Base-by-base conservation (phyloP, 225 moss, liverwort and hornwort species). In the Rhytidiadelphus loreus region DNA sequence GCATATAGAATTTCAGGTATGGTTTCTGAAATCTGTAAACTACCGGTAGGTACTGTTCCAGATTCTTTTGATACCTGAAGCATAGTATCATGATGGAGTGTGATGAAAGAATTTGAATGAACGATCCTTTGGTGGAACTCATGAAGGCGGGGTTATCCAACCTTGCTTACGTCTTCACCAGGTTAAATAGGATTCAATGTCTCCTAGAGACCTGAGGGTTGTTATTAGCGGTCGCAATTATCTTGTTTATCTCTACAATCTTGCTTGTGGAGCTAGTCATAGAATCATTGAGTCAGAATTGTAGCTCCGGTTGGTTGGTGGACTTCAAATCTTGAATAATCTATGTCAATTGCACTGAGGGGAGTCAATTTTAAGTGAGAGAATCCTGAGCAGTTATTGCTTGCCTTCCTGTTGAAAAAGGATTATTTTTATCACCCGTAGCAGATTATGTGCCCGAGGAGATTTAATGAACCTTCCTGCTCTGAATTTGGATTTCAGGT, bases 1-100 rank as follows among this genome's bases (percentile, higher is more conserved):
- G 91, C 98, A 99, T 87, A 97, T 99, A 77, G 98, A 99, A 87
- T 99, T 99, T 64, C 98, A 99, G 96, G 98, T 96, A 88, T 89
- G 82, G 65, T 79, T 61, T 37, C 63, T 9, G n/a, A 50, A 56
- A 77, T 53, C 17, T 17, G 16, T 59, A 50, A 52, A 46, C 23
- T 46, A 46, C 44, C 17, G 33, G 28, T 41, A 10, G n/a, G n/a
- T n/a, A n/a, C 65, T 83, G 37, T 77, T 81, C 23, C 69, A 63
- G 64, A 62, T 79, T 84, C 75, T 63, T 52, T 87, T 61, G 86
- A 83, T 53, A 43, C 28, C 58, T n/a, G n/a, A 66, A 39, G 37
- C 73, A n/a, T 50, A 19, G 62, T 64, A 3, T 37, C 82, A 19
- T n/a, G n/a, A n/a, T 52, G 28, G 35, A 81, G 72, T 13, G 30